phyloP scores from a whole-genome alignment of 2,329 filamentous ascomycete genomes.

The Apiospora aurea region DNA sequence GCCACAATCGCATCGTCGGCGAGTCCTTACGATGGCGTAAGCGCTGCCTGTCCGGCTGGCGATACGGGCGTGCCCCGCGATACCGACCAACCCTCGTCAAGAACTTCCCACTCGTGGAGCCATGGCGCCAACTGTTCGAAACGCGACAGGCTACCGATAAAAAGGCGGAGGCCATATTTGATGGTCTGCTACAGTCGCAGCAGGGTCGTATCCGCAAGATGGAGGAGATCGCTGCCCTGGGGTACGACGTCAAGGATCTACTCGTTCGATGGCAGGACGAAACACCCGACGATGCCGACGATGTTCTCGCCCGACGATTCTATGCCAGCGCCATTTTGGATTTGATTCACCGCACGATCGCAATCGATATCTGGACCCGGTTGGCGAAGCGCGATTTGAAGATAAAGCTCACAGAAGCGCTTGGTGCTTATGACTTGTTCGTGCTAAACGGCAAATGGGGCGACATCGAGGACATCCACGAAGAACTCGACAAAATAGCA shows the following conservation, averaged over 20 bases:
- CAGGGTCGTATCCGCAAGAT: slow-evolving; percentile 61
- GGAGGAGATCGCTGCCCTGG: slow-evolving; percentile 59
- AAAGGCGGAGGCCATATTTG: slow-evolving; percentile 49
- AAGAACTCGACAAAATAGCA: slow-evolving; percentile 25
- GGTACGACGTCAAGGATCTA: slow-evolving; percentile 69
- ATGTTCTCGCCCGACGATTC: slow-evolving; percentile 67
- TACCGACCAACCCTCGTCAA: slow-evolving; percentile 49
- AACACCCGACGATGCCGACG: slow-evolving; percentile 57
- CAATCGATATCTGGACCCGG: slow-evolving; percentile 64
- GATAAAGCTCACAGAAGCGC: slow-evolving; percentile 62
- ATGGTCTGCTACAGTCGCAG: slow-evolving; percentile 62
- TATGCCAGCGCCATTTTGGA: slow-evolving; percentile 65
- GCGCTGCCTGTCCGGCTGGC: slow-evolving; percentile 61
- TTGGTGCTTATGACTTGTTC: slow-evolving; percentile 71
- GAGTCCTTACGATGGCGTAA: slow-evolving; percentile 67
- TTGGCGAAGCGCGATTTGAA: slow-evolving; percentile 51
- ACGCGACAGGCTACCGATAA: slow-evolving; percentile 46
- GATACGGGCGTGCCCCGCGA: slow-evolving; percentile 61
- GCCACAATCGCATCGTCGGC: slow-evolving; percentile 57
- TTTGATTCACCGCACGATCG: slow-evolving; percentile 65
- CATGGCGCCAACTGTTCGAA: slow-evolving; percentile 62
- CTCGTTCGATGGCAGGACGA: slow-evolving; percentile 54
- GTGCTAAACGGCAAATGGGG: slow-evolving; percentile 58
- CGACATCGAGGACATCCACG: slow-evolving; percentile 34
- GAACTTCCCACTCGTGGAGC: slow-evolving; percentile 48